These are phyloP conservation scores for Takashimella koratensis DNA, from an alignment of 1,284 basidiomycete species.

Conservation along the genomic window DNA sequence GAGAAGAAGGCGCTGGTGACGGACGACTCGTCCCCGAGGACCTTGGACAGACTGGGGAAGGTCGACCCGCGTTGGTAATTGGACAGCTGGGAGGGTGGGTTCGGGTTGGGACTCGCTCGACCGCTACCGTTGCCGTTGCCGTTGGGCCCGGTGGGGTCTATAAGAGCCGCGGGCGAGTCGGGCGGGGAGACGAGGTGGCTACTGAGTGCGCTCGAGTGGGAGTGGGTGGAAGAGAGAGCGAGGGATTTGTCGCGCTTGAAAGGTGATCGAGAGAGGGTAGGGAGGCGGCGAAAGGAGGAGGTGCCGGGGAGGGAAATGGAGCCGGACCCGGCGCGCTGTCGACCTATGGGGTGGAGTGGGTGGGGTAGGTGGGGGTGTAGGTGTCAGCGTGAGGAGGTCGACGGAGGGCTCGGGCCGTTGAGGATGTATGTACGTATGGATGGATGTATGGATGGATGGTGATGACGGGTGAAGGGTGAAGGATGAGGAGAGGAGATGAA, in stretches of 20 bases:
- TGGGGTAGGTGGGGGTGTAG: not conserved
- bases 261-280: slow-evolving; percentile 28
- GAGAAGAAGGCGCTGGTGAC: slow-evolving; percentile 17
- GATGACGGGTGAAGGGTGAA: too few species aligned
- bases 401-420: not conserved
- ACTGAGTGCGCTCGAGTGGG: not conserved
- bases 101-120: not conserved
- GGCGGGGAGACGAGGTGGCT: not conserved
- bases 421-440: not conserved
- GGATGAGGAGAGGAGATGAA: too few species aligned
- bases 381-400: not conserved
- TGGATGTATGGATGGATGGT: not conserved
- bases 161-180: not conserved
- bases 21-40: slow-evolving; percentile 19
- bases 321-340: slow-evolving; percentile 9
- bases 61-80: slow-evolving; percentile 5
- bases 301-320: slow-evolving; percentile 24
- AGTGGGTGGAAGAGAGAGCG: not conserved
- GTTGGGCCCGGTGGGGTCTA: not conserved
- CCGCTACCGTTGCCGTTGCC: not conserved
- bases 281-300: slow-evolving; percentile 34
- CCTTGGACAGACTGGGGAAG: slow-evolving; percentile 13
- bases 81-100: not conserved
- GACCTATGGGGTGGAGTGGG: slow-evolving; percentile 9
- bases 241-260: slow-evolving; percentile 30